phyloP scores from a whole-genome alignment of 2,329 filamentous ascomycete species.

The Clarireedia hainanense region DNA sequence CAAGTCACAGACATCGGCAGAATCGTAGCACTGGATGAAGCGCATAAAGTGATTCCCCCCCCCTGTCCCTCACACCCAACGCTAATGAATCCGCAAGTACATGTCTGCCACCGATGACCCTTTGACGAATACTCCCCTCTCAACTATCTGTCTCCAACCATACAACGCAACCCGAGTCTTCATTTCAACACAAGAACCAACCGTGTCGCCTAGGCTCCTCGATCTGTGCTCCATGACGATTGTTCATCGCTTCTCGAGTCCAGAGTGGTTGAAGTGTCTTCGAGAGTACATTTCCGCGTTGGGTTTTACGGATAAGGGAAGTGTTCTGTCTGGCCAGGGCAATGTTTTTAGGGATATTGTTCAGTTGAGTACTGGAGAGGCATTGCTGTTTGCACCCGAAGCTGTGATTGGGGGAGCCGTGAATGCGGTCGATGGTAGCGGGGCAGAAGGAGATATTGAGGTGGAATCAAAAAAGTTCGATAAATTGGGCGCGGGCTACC shows the following conservation, averaged over 20 bases:
- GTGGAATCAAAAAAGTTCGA: neutral
- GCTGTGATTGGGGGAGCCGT: conserved; percentile 30
- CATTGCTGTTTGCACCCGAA: conserved; percentile 40
- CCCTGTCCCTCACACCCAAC: neutral
- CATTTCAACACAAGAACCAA: conserved; percentile 72
- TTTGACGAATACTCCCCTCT: conserved; percentile 55
- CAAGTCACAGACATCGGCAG: conserved; percentile 41
- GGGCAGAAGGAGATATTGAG: conserved; percentile 17
- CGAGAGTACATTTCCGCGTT: conserved; percentile 41
- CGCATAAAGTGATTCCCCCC: conserved; percentile 51
- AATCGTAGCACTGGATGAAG: conserved; percentile 66
- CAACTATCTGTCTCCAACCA: conserved; percentile 60
- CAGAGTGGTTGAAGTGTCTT: conserved; percentile 43
- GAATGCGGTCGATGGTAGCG: conserved; percentile 31
- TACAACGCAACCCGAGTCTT: conserved; percentile 60
- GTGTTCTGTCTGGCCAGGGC: conserved; percentile 11
- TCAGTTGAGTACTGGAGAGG: conserved; percentile 39
- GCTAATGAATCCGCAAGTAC: conserved; percentile 34
- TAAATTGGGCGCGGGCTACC: neutral
- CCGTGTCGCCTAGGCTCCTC: conserved; percentile 57
- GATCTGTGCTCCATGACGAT: conserved; percentile 66
- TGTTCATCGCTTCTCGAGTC: conserved; percentile 64
- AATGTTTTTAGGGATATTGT: conserved; percentile 39
- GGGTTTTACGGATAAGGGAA: conserved; percentile 22
- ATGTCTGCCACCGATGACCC: conserved; percentile 51